Percentiles rank a stretch among this genome's conserved stretches.
Conservation (phyloP, 768 basidiomycete genomes). For the Tricholoma hemisulphureum region DNA sequence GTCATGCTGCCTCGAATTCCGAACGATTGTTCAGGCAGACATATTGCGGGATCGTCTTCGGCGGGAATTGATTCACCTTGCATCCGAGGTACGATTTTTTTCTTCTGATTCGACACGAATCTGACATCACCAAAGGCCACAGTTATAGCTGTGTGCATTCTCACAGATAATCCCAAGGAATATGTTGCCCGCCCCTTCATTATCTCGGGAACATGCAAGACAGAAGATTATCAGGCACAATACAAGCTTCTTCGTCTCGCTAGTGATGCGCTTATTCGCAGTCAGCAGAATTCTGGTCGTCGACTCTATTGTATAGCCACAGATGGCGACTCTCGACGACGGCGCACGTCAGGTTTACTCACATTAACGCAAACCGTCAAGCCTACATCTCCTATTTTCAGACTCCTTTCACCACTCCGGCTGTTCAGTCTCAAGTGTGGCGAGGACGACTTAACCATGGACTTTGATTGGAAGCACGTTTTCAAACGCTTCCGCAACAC, state of each 20-base stretch:
- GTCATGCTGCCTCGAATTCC: neutral
- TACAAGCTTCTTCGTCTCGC: neutral
- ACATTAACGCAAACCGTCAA: neutral
- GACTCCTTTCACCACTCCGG: neutral
- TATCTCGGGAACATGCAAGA: neutral
- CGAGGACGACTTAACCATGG: slow-evolving; percentile 24
- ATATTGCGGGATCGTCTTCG: neutral
- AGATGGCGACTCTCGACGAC: neutral
- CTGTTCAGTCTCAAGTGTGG: slow-evolving; percentile 14
- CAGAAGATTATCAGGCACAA: neutral
- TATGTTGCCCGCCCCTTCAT: neutral
- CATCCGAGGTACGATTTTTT: neutral
- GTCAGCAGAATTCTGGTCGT: neutral
- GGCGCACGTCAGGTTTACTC: neutral
- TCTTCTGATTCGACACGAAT: neutral
- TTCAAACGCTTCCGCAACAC: slow-evolving; percentile 27
- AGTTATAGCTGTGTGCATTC: neutral
- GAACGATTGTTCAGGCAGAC: neutral
- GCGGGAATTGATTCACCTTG: neutral
- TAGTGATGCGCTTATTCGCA: neutral
- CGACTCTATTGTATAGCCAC: neutral
- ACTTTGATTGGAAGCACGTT: slow-evolving; percentile 32
- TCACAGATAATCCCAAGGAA: neutral
- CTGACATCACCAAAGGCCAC: neutral
- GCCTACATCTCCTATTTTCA: neutral